A percentile compares a stretch with the other conserved stretches of the same genome.
Evolutionary conservation across 345 rosid genomes (phyloP).

Genomic region (Excoecaria cochinchinensis): DNA sequence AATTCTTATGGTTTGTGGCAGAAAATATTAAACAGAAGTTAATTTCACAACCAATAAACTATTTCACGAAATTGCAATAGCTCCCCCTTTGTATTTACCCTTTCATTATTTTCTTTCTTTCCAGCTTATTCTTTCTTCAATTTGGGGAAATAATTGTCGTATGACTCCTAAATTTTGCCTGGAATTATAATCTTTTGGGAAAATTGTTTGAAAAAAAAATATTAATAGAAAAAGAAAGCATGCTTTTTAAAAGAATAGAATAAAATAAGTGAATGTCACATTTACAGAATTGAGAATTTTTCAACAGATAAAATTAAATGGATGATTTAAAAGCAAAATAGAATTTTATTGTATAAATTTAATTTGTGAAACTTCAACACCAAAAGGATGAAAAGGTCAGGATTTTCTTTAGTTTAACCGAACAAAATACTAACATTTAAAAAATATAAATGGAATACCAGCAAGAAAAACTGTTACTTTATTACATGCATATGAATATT

Average conservation of each 20-base stretch:
- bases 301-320: not conserved
- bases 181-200: not conserved
- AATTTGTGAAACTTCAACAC: too few relatives aligned
- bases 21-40: too few relatives aligned
- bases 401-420: too few relatives aligned
- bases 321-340: not conserved
- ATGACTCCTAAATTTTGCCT: not conserved
- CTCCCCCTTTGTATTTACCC: not conserved
- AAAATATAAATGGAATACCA: too few relatives aligned
- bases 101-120: not conserved
- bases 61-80: too few relatives aligned
- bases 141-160: not conserved
- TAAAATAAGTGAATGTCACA: not conserved
- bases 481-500: too few relatives aligned
- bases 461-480: too few relatives aligned
- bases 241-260: not conserved
- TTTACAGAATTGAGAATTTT: not conserved
- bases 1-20: too few relatives aligned
- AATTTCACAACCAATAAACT: too few relatives aligned
- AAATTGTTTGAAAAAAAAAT: not conserved
- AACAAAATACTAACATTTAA: too few relatives aligned
- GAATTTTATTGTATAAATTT: not conserved
- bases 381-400: too few relatives aligned
- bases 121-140: not conserved
- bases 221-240: not conserved